Evolutionary conservation across 1,139 yeast species (phyloP), one percentile per base, ranked within the genome.

Genomic region (Sugiyamaella neomexicana): DNA sequence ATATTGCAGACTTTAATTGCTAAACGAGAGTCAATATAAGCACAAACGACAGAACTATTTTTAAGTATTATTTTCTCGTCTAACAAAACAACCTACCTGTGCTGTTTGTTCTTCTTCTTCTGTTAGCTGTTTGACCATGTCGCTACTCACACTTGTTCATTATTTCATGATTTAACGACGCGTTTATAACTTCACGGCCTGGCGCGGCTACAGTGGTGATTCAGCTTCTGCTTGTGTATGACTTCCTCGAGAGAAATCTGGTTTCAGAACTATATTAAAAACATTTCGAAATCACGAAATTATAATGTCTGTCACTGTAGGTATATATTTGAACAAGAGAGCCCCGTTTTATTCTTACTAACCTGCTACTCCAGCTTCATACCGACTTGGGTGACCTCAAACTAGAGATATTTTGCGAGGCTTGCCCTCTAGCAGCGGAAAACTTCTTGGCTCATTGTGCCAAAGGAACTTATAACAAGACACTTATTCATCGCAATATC

Each of bases 381-480:
- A 75, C 79, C 1, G 72, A 69, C 52, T 46, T 64, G 7, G 79
- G 79, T 1, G 75, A 72, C 53, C 56, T 75, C 31, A 75, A 75
- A 55, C 55, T 75, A 12, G 77, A 74, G 54, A 53, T 75, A 5
- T 73, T 67, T 54, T 75, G 78, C 58, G 75, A 74, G 47, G 68
- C 67, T 29, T 69, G 71, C 17, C 79, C 79, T 1, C 65, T 65
- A 50, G 60, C 77, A 1, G 68, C 76, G 7, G 75, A 74, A 70
- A 75, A 75, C 63, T 75, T 75, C 56, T 64, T 80, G 7, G 79
- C 80, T 2, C 80, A 75, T 58, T 76, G 80, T 59, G 83, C 81
- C 0, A 63, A 64, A 34, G 82, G 80, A 2, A 68, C 75, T 1
- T 79, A 78, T 60, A 62, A 70, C 52, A 62, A 68, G 17, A 73